A percentile compares a stretch with the other conserved stretches of the same genome.
These are phyloP conservation scores for Leccinum angustisporum DNA, from an alignment of 1,284 basidiomycete genomes.

Conservation along the genomic window DNA sequence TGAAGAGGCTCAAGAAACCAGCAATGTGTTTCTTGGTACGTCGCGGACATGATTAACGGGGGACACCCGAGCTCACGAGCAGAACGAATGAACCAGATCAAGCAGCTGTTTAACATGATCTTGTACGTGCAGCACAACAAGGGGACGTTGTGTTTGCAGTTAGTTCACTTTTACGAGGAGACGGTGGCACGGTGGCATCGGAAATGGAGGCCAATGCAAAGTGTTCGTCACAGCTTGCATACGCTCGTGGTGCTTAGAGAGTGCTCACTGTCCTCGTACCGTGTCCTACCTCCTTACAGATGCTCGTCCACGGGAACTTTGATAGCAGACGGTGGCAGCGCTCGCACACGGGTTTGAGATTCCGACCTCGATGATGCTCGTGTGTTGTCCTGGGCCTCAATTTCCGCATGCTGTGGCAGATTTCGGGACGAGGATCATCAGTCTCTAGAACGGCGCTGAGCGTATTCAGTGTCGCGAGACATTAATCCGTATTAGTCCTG, in stretches of 20 bases:
- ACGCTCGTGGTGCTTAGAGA: neutral
- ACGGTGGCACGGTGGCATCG: constrained; percentile 40
- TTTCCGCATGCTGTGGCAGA: constrained; percentile 30
- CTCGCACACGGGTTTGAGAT: constrained; percentile 30
- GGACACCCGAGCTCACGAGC: neutral
- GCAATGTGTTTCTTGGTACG: constrained; percentile 55
- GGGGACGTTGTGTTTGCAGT: constrained; percentile 63
- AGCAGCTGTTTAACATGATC: constrained; percentile 46
- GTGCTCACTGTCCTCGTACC: constrained; percentile 2
- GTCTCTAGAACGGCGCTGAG: constrained; percentile 8
- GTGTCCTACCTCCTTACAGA: constrained; percentile 34
- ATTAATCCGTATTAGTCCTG: too few relatives aligned
- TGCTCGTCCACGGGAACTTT: constrained; percentile 50
- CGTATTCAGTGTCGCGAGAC: too few relatives aligned
- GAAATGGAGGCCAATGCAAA: constrained; percentile 64
- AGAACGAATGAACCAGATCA: constrained; percentile 48
- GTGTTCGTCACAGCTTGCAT: constrained; percentile 37
- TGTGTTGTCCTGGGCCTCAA: constrained; percentile 31
- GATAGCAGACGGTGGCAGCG: constrained; percentile 32
- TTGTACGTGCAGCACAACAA: constrained; percentile 66
- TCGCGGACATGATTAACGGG: neutral
- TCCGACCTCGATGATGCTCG: constrained; percentile 35
- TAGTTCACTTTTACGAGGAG: constrained; percentile 62
- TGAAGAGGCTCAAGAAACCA: constrained; percentile 49
- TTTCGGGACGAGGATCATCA: constrained; percentile 30